Evolutionary conservation across 176 grass and related monocot species (phyloP).

Genomic region (Rhynchospora tenuis): DNA sequence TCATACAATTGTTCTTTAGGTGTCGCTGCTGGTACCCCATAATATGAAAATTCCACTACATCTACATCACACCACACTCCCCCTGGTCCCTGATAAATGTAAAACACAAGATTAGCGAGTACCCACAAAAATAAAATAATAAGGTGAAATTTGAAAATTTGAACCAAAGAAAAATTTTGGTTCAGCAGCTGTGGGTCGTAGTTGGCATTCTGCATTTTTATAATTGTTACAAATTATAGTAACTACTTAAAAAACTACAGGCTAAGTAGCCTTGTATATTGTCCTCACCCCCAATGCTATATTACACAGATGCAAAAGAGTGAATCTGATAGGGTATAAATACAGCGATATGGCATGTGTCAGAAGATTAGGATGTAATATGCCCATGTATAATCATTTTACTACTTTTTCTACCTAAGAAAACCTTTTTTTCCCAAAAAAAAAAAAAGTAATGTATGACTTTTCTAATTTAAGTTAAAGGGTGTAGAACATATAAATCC

Average conservation of each 20-base stretch:
- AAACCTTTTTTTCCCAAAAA: background rate
- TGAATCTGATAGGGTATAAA: no score
- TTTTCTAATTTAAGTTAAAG: background rate
- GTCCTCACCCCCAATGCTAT: background rate
- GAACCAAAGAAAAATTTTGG: background rate
- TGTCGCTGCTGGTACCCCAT: constrained; percentile 79
- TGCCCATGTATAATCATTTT: background rate
- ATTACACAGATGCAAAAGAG: background rate
- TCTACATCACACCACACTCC: constrained; percentile 99
- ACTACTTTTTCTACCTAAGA: background rate
- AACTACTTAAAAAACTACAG: background rate
- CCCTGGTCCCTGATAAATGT: constrained; percentile 81
- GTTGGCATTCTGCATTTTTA: background rate
- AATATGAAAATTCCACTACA: constrained; percentile 97
- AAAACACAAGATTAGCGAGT: background rate
- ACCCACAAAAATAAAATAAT: background rate
- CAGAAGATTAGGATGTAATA: background rate
- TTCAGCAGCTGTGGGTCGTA: background rate
- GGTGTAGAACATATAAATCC: background rate
- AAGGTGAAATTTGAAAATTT: background rate
- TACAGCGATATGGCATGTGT: background rate
- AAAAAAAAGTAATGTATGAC: no score
- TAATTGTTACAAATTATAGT: background rate
- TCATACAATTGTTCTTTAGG: constrained; percentile 86
- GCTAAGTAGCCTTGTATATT: background rate